phyloP scores from a whole-genome alignment of 2,329 filamentous ascomycete species.

The Fusarium fracticaudum region DNA sequence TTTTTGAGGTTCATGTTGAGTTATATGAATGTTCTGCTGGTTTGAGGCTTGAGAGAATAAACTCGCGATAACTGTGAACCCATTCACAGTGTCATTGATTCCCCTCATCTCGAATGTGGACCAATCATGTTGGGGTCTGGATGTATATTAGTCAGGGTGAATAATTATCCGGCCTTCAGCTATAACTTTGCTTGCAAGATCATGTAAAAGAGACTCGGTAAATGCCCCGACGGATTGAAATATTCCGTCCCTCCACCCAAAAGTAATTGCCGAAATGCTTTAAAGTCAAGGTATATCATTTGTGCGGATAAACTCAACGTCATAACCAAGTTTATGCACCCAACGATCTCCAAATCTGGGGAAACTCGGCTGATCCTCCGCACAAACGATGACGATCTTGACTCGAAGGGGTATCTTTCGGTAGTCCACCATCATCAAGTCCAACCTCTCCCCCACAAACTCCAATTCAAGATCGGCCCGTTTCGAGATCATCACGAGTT shows the following conservation, averaged over 20 bases:
- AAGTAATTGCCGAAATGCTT: not conserved
- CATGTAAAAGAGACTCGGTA: too few species aligned
- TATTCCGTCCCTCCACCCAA: too few species aligned
- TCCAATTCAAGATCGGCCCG: slow-evolving; percentile 18
- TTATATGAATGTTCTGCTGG: too few species aligned
- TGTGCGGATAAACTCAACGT: slow-evolving; percentile 3
- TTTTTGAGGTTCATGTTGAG: not conserved
- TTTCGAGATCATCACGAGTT: not conserved
- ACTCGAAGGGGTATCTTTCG: slow-evolving; percentile 10
- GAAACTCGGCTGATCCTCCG: slow-evolving; percentile 11
- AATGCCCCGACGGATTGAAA: not conserved
- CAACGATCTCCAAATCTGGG: not conserved
- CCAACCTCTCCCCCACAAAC: not conserved
- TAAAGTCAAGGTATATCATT: not conserved
- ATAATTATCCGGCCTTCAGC: not conserved
- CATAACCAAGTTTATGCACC: not conserved
- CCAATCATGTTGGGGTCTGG: not conserved
- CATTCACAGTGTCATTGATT: not conserved
- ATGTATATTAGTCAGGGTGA: not conserved
- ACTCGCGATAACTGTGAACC: not conserved
- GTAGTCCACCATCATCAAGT: not conserved
- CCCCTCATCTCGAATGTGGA: not conserved
- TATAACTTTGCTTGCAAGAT: not conserved
- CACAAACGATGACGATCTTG: slow-evolving; percentile 6
- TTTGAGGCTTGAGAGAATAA: not conserved